Conservation (phyloP, 225 moss, liverwort and hornwort species). For the Rhytidiadelphus loreus region DNA sequence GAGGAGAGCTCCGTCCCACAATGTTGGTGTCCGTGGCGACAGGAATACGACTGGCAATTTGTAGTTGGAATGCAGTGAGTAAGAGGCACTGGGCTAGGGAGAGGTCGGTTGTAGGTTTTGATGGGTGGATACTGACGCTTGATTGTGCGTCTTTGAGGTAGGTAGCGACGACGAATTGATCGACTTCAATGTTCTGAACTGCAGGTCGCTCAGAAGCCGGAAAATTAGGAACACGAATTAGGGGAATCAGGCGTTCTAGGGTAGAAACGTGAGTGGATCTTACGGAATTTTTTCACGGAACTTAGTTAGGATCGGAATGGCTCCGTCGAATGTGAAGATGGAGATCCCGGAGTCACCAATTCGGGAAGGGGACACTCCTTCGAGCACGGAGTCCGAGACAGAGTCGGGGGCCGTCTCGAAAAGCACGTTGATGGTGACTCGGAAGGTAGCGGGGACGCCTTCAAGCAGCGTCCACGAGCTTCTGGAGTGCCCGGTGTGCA, state of each 20-base stretch:
- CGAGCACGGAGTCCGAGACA: slow-evolving; percentile 72
- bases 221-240: neutral
- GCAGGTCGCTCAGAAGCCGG: neutral
- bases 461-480: slow-evolving; percentile 98
- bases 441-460: slow-evolving; percentile 72
- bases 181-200: neutral
- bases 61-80: neutral
- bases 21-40: slow-evolving; percentile 9
- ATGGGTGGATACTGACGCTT: neutral
- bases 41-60: neutral
- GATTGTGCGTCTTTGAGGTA: neutral
- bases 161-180: neutral
- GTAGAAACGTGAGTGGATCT: neutral
- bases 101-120: neutral
- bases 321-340: slow-evolving; percentile 59
- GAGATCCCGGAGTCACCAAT: slow-evolving; percentile 89
- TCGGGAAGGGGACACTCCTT: slow-evolving; percentile 89
- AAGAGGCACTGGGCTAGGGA: neutral
- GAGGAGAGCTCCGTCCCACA: neutral
- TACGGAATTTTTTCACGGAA: neutral
- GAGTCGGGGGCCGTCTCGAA: slow-evolving; percentile 73
- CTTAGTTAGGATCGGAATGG: slow-evolving; percentile 17
- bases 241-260: neutral
- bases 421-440: slow-evolving; percentile 52
- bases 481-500: slow-evolving; percentile 97